Evolutionary conservation across 805 yeast species (phyloP), one percentile per base, ranked within the genome.

Genomic region (Candida gorgasii): DNA sequence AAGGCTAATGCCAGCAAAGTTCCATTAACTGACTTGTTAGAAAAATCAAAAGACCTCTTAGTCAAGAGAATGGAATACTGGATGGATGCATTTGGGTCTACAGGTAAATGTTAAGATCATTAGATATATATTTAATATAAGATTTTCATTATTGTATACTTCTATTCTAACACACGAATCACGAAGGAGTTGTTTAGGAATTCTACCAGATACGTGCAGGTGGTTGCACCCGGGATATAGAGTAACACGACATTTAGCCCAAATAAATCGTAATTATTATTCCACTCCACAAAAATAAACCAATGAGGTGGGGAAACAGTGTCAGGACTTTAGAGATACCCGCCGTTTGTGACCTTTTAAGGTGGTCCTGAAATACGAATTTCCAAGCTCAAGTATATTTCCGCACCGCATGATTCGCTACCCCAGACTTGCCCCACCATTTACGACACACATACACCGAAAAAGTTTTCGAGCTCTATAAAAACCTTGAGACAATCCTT

Each of bases 31-130:
- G 53, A 44, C 26, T 45, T 64, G 29, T 46, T 57, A 30, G 65
- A 62, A 35, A 47, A 47, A n/a, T 48, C 58, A 8, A 51, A 53
- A 23, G 51, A 47, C 13, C 42, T 52, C 18, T 51, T 62, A 30
- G 50, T 45, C 9, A 45, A 45, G 29, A 58, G 58, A 29, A 65
- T 63, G 49, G 59, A 58, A 40, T 45, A 51, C 35, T 51, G 54
- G 56, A 59, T 64, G 46, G 54, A 55, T 22, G 45, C 48, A 22
- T 54, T 56, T 26, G 61, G 65, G 1, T 57, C 63, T 7, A 39
- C 53, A 5, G 59, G 59, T 1, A 57, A 50, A 45, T 62, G 63
- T 29, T 43, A n/a, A n/a, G 18, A 27, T 16, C 5, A 17, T 8
- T 27, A 27, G 30, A 27, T 27, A 27, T 27, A 27, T 9, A 27